These are phyloP conservation scores for Brasilioporus rufonigricans DNA, from an alignment of 768 basidiomycete species.

Conservation along the genomic window DNA sequence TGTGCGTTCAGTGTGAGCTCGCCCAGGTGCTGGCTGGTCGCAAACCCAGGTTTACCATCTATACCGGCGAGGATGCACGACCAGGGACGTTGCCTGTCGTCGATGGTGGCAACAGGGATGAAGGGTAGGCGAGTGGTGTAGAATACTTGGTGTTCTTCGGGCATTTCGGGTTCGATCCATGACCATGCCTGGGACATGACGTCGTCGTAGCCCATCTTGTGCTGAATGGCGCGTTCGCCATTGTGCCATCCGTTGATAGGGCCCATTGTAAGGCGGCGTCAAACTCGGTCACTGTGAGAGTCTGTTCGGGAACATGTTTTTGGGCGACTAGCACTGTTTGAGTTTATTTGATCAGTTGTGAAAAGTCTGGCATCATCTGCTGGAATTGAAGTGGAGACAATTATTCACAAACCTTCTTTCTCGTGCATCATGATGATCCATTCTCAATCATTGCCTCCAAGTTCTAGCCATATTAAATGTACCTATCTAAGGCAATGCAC, in stretches of 20 bases:
- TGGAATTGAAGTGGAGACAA: too few relatives aligned
- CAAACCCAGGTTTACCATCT: slow-evolving; percentile 47
- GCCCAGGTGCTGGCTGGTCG: slow-evolving; percentile 35
- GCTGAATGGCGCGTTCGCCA: slow-evolving; percentile 52
- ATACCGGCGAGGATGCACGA: slow-evolving; percentile 49
- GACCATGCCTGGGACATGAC: slow-evolving; percentile 39
- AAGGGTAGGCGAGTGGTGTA: slow-evolving; percentile 50
- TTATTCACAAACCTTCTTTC: too few relatives aligned
- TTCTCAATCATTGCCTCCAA: too few relatives aligned
- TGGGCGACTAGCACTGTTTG: too few relatives aligned
- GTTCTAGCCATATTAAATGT: too few relatives aligned
- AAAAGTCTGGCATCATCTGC: too few relatives aligned
- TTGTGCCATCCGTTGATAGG: slow-evolving; percentile 37
- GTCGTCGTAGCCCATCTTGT: slow-evolving; percentile 42
- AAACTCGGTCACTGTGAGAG: too few relatives aligned
- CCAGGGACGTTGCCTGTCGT: slow-evolving; percentile 54
- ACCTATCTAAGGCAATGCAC: too few relatives aligned
- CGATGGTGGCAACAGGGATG: slow-evolving; percentile 55
- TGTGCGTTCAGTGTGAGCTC: slow-evolving; percentile 37
- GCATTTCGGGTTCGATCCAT: slow-evolving; percentile 45
- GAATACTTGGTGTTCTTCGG: slow-evolving; percentile 48
- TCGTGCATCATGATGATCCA: too few relatives aligned
- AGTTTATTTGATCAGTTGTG: too few relatives aligned
- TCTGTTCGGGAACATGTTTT: too few relatives aligned
- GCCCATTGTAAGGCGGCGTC: slow-evolving; percentile 14